phyloP scores from a whole-genome alignment of 179 eudicot species.

The Camellia oleifera region DNA sequence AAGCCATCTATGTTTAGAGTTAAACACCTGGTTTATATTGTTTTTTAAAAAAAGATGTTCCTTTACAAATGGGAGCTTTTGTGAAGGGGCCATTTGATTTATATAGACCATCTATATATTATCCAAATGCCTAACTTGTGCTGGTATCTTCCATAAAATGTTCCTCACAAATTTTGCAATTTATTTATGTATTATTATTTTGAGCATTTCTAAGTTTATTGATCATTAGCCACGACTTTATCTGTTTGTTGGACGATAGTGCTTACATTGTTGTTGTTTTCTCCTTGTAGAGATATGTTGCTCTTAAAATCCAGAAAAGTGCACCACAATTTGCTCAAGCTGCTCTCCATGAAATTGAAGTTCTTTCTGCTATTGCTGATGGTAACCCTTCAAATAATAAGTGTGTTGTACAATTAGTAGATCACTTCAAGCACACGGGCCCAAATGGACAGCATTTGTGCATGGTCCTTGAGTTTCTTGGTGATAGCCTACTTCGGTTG shows the following conservation, averaged over 20 bases:
- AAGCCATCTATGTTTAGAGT: too few relatives aligned
- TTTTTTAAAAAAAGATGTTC: background rate
- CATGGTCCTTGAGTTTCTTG: conserved; percentile 98
- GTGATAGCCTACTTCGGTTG: conserved; percentile 81
- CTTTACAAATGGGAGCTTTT: background rate
- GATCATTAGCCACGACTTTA: background rate
- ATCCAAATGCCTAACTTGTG: too few relatives aligned
- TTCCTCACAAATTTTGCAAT: too few relatives aligned
- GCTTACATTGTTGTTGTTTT: conserved; percentile 12
- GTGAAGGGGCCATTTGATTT: background rate
- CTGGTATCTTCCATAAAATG: too few relatives aligned
- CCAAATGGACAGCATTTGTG: conserved; percentile 97
- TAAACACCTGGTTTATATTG: too few relatives aligned
- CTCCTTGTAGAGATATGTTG: conserved; percentile 60
- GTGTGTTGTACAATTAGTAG: conserved; percentile 62
- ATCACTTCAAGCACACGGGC: conserved; percentile 92
- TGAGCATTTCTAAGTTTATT: background rate
- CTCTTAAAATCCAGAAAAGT: conserved; percentile 97
- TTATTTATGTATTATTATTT: background rate
- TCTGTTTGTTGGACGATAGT: conserved; percentile 1
- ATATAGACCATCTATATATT: too few relatives aligned
- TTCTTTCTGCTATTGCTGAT: conserved; percentile 74
- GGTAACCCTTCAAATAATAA: conserved; percentile 62
- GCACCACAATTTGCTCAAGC: conserved; percentile 92
- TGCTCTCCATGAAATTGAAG: conserved; percentile 89